Conservation (phyloP, 1,139 yeast species). For the Yamadazyma dendronema region DNA sequence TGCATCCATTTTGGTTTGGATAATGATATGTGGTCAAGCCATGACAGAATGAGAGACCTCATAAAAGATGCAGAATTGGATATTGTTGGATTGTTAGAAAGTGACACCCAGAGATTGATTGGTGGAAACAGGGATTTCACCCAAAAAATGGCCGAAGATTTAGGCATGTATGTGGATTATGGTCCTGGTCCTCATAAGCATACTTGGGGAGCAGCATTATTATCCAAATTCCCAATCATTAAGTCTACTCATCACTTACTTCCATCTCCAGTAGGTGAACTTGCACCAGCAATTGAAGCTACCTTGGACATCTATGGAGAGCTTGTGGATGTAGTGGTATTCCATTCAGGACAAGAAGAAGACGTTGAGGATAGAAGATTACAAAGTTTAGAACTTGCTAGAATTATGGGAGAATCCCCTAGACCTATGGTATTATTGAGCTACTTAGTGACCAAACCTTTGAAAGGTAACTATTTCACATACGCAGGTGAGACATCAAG, state of each 20-base stretch:
- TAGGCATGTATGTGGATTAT: conserved; percentile 91
- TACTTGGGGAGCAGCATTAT: conserved; percentile 94
- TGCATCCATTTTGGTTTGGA: conserved; percentile 96
- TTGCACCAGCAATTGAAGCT: conserved; percentile 98
- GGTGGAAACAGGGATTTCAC: conserved; percentile 96
- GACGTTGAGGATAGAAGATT: conserved; percentile 90
- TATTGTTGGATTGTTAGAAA: conserved; percentile 85
- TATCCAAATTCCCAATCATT: conserved; percentile 91
- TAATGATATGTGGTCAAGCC: conserved; percentile 98
- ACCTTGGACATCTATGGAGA: conserved; percentile 89
- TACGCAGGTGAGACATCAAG: conserved; percentile 82
- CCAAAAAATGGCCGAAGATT: conserved; percentile 85
- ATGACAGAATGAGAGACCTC: conserved; percentile 81
- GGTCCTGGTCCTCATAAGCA: conserved; percentile 99
- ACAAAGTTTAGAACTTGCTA: conserved; percentile 75
- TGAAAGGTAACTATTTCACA: conserved; percentile 85
- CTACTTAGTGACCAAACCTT: conserved; percentile 85
- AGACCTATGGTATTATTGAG: conserved; percentile 83
- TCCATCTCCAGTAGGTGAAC: conserved; percentile 95
- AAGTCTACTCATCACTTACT: conserved; percentile 86
- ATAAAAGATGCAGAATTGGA: conserved; percentile 85
- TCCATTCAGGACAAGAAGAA: conserved; percentile 98
- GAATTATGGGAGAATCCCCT: conserved; percentile 73
- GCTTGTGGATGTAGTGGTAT: conserved; percentile 85
- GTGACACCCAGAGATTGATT: conserved; percentile 89